Evolutionary conservation across 352 stramenopile genomes (phyloP), one percentile per base, ranked within the genome.

Genomic region (Pseudoperonospora humuli): DNA sequence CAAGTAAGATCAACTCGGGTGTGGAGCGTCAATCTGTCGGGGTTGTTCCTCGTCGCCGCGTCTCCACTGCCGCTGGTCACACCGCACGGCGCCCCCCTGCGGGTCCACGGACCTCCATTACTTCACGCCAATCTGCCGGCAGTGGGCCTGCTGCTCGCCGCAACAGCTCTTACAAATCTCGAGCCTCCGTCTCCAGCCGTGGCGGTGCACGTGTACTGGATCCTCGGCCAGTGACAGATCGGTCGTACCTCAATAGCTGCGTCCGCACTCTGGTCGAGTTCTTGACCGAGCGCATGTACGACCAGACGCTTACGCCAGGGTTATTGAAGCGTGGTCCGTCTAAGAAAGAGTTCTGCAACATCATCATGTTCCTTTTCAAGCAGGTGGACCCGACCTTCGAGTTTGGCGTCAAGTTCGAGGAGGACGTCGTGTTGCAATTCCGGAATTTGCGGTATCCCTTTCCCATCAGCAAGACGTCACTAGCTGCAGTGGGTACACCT

Each of bases 261-360:
- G 96, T 98, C 45, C 79, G 87, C 14, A 78, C 72, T 33, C 82
- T 99, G 34, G 77, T 98, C 24, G 77, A 92, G 45, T 99, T 96
- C 56, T 79, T 99, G 19, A 69, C 64, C 34, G 71, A 91, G 5
- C 81, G 80, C 37, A 75, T 86, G 29, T 98, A 96, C 67, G 84
- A 96, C 60, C 72, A 98, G 50, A 67, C 80, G 9, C 67, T 99
- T 36, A 84, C 77, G 0, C 74, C 74, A 4, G 96, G 97, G 48
- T 79, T 95, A 31, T 79, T 93, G 38, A 68, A 98, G 13, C 80
- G 82, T 13, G 76, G 86, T 3, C 95, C 96, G 3, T 98, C 92
- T 11, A 95, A 94, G 28, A 97, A 97, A 50, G 96, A 99, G 56
- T 99, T 99, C 57, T 81, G 79, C 50, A 93, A 98, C 55, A 97